Percentiles rank a stretch among this genome's conserved stretches.
phyloP scores from a whole-genome alignment of 805 yeast genomes.

The Diddensiella transvaalensis region DNA sequence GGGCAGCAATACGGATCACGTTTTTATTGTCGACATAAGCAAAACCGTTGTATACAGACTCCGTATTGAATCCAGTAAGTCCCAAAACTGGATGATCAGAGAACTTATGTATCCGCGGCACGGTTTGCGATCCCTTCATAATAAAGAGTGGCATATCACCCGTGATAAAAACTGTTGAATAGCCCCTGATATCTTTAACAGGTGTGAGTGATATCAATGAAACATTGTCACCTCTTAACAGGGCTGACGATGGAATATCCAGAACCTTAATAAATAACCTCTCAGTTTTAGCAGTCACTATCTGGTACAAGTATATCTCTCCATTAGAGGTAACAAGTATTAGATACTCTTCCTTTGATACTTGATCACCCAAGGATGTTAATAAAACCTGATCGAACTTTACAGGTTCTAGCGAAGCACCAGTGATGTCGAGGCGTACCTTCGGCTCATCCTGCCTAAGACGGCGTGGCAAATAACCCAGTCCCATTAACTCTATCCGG shows the following conservation, averaged over 20 bases:
- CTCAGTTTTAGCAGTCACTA: slow-evolving; percentile 46
- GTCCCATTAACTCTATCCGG: neutral
- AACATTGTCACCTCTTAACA: slow-evolving; percentile 24
- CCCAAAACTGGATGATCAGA: slow-evolving; percentile 48
- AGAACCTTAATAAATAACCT: slow-evolving; percentile 39
- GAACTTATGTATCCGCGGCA: slow-evolving; percentile 64
- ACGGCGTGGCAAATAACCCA: neutral
- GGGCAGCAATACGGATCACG: slow-evolving; percentile 52
- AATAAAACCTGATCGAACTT: slow-evolving; percentile 44
- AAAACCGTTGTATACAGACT: slow-evolving; percentile 44
- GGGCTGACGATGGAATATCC: slow-evolving; percentile 36
- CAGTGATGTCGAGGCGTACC: neutral
- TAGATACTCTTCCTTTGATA: slow-evolving; percentile 55
- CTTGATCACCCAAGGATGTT: slow-evolving; percentile 59
- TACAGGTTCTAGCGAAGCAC: neutral
- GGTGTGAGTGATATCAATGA: slow-evolving; percentile 50
- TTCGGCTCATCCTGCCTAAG: neutral
- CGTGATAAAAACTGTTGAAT: slow-evolving; percentile 59
- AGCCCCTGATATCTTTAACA: slow-evolving; percentile 55
- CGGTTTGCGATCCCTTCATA: slow-evolving; percentile 58
- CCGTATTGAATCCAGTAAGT: slow-evolving; percentile 50
- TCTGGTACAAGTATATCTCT: slow-evolving; percentile 64
- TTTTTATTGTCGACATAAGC: slow-evolving; percentile 68
- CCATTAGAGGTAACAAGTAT: slow-evolving; percentile 70
- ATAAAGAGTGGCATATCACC: slow-evolving; percentile 72